These are phyloP conservation scores for Exophiala sideris DNA, from an alignment of 2,329 filamentous ascomycete species.

Conservation along the genomic window DNA sequence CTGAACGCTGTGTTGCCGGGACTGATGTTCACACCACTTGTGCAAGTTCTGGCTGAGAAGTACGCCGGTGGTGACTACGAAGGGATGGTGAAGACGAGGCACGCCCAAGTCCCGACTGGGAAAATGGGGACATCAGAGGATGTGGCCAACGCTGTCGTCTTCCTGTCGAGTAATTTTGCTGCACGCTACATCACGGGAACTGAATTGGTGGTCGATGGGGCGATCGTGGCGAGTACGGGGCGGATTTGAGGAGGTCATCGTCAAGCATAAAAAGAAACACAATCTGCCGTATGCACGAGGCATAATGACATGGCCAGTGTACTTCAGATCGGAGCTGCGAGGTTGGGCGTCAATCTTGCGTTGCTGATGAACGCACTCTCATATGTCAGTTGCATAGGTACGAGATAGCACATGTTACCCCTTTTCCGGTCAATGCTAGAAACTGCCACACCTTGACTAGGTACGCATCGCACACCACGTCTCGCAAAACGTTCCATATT, in stretches of 20 bases:
- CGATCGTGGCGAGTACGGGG: conserved; percentile 31
- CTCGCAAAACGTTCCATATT: too few species aligned
- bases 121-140: conserved; percentile 60
- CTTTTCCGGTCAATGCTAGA: too few species aligned
- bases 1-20: conserved; percentile 57
- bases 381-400: too few species aligned
- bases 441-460: too few species aligned
- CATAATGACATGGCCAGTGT: too few species aligned
- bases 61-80: conserved; percentile 47
- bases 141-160: conserved; percentile 56
- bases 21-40: conserved; percentile 55
- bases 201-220: conserved; percentile 51
- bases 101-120: conserved; percentile 57
- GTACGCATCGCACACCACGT: too few species aligned
- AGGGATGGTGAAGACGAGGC: conserved; percentile 51
- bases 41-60: conserved; percentile 43
- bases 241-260: conserved; percentile 18
- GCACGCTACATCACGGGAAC: conserved; percentile 58
- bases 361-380: too few species aligned
- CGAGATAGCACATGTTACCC: too few species aligned
- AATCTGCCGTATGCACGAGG: too few species aligned
- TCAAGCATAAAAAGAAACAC: too few species aligned
- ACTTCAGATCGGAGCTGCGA: too few species aligned
- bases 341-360: too few species aligned
- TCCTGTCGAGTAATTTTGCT: conserved; percentile 57